Evolutionary conservation across 148 eudicot genomes (phyloP), one percentile per base, ranked within the genome.

Genomic region (Chenopodium berlandieri): DNA sequence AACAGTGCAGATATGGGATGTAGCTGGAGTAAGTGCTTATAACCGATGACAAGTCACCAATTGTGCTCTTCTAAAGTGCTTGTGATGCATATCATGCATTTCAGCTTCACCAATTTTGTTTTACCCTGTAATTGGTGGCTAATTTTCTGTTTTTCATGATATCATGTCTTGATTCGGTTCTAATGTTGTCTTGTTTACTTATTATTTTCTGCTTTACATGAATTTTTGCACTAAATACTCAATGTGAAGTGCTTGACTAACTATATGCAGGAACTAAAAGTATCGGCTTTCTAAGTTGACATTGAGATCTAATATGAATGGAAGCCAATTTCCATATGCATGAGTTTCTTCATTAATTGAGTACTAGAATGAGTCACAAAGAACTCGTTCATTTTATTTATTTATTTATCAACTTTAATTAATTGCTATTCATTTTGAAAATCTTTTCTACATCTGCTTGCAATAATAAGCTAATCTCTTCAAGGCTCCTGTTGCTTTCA

Each of bases 1-100:
- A 76, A 82, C 84, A 50, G 89, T 91, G 70, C 83, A 66, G 75
- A 66, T 91, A 77, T 91, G 91, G 93, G 88, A 88, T 82, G 82
- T 88, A 75, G 78, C 78, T 34, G 82, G 48, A 30, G 93, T 89
- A 84, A 78, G 37, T 77, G 19, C 7, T 64, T 62, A 11, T 27
- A 74, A 13, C 10, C 12, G 52, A 12, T 50, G 14, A 12, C 14
- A 14, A 48, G 77, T 74, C 31, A 25, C 32, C 2, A 34, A 62
- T 20, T 81, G 31, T 81, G 27, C 9, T 40, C 12, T 47, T 11
- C 44, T 40, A 47, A 72, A 62, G 25, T 58, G 60, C 0, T 80
- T 73, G 30, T 54, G 63, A 52, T 68, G 9, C 20, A 31, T 50
- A 30, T 50, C 16, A 32, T 68, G 9, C 20, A 31, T 50, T 48